Evolutionary conservation across 75 land plant genomes (phyloP).

Genomic region (Pinus tabuliformis): DNA sequence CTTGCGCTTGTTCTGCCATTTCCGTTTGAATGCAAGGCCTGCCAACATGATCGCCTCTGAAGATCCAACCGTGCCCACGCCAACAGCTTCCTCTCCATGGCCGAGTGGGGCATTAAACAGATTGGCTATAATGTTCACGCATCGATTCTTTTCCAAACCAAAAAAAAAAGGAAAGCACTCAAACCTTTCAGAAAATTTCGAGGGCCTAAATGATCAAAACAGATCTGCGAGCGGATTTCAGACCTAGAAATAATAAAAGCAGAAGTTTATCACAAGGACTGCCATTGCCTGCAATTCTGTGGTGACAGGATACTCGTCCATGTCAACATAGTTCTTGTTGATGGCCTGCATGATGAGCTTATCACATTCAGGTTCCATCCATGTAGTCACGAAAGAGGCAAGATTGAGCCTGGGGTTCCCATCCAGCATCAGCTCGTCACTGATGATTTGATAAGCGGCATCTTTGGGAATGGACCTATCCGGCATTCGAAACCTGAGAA

Average conservation of each 20-base stretch:
- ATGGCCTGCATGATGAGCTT: constrained; percentile 26
- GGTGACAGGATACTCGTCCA: constrained; percentile 75
- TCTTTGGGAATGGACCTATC: constrained; percentile 24
- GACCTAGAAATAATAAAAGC: no score
- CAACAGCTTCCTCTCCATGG: constrained; percentile 37
- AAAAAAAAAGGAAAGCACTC: not conserved
- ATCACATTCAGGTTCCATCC: constrained; percentile 45
- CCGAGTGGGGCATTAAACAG: constrained; percentile 54
- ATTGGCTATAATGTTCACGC: constrained; percentile 69
- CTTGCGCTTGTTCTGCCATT: constrained; percentile 61
- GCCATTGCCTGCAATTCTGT: constrained; percentile 53
- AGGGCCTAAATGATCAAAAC: not conserved
- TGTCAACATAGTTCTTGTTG: constrained; percentile 73
- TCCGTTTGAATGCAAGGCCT: constrained; percentile 61
- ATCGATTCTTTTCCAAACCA: constrained; percentile 40
- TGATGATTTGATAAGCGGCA: constrained; percentile 36
- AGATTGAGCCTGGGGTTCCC: constrained; percentile 42
- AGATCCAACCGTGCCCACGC: constrained; percentile 56
- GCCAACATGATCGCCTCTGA: constrained; percentile 75
- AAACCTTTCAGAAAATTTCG: no score
- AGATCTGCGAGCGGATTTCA: not conserved
- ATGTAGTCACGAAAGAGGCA: constrained; percentile 38
- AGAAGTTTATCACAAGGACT: not conserved
- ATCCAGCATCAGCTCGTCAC: constrained; percentile 40
- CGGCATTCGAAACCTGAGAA: constrained; percentile 13